Evolutionary conservation across 768 basidiomycete genomes (phyloP), one percentile per base, ranked within the genome.

Genomic region (Jaapia argillacea): DNA sequence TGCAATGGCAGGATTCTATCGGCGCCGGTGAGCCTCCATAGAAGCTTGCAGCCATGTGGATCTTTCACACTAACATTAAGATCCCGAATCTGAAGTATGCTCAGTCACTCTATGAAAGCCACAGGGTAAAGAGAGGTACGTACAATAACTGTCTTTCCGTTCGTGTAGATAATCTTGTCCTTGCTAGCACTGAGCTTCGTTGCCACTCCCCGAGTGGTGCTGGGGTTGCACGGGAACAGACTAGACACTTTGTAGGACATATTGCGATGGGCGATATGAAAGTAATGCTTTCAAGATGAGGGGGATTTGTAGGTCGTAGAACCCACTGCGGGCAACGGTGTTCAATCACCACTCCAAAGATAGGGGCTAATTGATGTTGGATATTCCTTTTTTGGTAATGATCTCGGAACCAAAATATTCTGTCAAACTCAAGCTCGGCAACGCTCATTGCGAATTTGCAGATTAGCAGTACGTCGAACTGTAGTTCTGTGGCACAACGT

Each of bases 121-220:
- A n/a, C 38, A 49, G 37, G 47, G 38, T 37, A 39, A 44, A 25
- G 24, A 41, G 10, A 12, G 12, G 40, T 41, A 71, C 92, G 54
- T 57, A 94, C 91, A 54, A 94, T 78, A 40, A 96, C 79, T 6
- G 77, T 76, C 62, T 81, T 79, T 28, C 89, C 89, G 55, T 85
- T 90, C 2, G 83, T 72, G 51, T 97, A 96, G 13, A 87, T 73
- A 48, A 96, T 66, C 69, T 86, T 93, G 61, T 74, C 85, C 63
- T 81, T 86, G 62, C 61, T 73, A 43, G 73, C 71, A 47, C 77
- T 76, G 35, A 92, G 74, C 62, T 85, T 90, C 16, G 81, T 85
- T 4, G 81, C 70, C 43, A 65, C 63, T 16, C 86, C 83, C 28
- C 89, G 70, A 26, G 72, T 64, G 5, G 86, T 85, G 22, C 58